Percentiles rank a stretch among this genome's conserved stretches.
These are phyloP conservation scores for Schrenkiella parvula DNA, from an alignment of 345 rosid species.

Conservation along the genomic window DNA sequence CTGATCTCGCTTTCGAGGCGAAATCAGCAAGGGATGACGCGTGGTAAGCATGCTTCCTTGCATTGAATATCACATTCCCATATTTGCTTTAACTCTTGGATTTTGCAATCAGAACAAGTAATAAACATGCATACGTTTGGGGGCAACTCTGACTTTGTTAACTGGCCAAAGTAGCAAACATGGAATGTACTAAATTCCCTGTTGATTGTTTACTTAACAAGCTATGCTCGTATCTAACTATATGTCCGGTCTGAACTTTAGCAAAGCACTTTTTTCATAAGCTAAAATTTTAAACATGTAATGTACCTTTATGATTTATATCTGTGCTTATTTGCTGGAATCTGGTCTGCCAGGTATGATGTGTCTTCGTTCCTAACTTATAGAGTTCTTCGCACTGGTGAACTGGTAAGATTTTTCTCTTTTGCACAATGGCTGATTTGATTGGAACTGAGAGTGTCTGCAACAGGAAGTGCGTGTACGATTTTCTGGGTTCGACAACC, in stretches of 20 bases:
- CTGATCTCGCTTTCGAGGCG: constrained; percentile 76
- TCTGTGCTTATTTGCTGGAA: not conserved
- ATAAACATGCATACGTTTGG: not conserved
- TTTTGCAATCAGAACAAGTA: not conserved
- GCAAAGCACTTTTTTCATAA: not conserved
- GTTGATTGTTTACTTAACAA: not conserved
- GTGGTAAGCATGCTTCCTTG: constrained; percentile 48
- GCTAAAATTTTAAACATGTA: not conserved
- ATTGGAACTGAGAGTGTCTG: constrained; percentile 16
- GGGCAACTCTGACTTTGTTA: not conserved
- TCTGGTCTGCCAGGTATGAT: constrained; percentile 61
- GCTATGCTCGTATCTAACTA: not conserved
- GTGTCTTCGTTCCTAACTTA: constrained; percentile 55
- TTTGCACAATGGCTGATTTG: constrained; percentile 1
- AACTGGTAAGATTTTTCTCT: constrained; percentile 53
- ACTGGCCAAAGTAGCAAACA: not conserved
- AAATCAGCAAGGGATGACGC: constrained; percentile 65
- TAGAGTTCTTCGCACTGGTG: constrained; percentile 56
- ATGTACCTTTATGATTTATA: not conserved
- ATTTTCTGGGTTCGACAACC: constrained; percentile 57
- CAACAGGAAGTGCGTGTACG: constrained; percentile 84
- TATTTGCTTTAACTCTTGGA: not conserved
- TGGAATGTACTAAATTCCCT: not conserved
- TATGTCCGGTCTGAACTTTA: not conserved
- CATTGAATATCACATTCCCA: not conserved